phyloP scores from a whole-genome alignment of 306 rosid species.

The Trifolium pratense region DNA sequence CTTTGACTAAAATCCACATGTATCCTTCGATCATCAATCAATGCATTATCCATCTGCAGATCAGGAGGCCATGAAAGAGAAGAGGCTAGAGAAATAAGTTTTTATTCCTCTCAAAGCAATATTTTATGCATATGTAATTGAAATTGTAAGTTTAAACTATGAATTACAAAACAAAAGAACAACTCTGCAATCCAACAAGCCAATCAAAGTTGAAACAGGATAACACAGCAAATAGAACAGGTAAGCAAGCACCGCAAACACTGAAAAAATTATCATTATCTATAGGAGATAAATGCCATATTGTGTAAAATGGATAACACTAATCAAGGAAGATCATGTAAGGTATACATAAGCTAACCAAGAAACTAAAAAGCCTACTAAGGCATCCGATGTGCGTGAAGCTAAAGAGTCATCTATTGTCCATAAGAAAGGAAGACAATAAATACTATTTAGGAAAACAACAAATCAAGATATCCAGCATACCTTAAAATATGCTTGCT shows the following conservation, averaged over 20 bases:
- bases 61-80: conserved; percentile 32
- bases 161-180: conserved; percentile 16
- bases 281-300: conserved; percentile 33
- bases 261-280: conserved; percentile 9
- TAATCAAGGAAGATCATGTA: conserved; percentile 10
- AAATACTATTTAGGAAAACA: conserved; percentile 16
- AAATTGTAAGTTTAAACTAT: conserved; percentile 14
- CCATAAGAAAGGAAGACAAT: background rate
- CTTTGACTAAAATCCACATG: conserved; percentile 99
- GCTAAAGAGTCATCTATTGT: background rate
- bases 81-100: background rate
- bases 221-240: conserved; percentile 30
- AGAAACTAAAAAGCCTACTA: conserved; percentile 3
- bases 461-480: conserved; percentile 33
- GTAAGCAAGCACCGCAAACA: conserved; percentile 18
- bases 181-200: background rate
- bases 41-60: conserved; percentile 91
- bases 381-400: conserved; percentile 29
- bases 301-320: conserved; percentile 9
- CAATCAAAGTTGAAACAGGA: conserved; percentile 24
- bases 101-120: conserved; percentile 14
- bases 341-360: conserved; percentile 27
- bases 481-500: conserved; percentile 96
- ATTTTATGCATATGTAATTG: conserved; percentile 15
- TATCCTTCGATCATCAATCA: conserved; percentile 96